phyloP scores from a whole-genome alignment of 495 filamentous ascomycete species.

The Penicillium salamii region DNA sequence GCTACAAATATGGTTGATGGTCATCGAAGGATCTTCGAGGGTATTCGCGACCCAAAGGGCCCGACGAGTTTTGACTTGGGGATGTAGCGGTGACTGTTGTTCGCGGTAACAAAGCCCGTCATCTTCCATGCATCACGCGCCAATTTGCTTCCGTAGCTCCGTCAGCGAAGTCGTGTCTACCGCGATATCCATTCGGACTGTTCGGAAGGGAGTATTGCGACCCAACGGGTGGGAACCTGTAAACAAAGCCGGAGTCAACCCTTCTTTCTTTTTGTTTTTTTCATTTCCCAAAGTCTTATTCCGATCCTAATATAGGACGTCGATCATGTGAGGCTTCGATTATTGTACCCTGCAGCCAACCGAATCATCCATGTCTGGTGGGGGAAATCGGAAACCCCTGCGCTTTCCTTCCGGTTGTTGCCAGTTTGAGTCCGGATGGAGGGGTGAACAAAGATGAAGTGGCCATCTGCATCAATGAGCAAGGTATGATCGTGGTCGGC shows the following conservation, averaged over 20 bases:
- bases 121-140: conserved; percentile 24
- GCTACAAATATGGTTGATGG: background rate
- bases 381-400: conserved; percentile 1
- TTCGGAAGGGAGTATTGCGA: conserved; percentile 29
- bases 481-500: conserved; percentile 5
- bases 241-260: background rate
- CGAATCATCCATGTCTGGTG: conserved; percentile 15
- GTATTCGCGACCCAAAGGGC: conserved; percentile 8
- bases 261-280: conserved; percentile 3
- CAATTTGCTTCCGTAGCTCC: conserved; percentile 6
- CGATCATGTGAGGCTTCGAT: conserved; percentile 13
- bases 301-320: background rate
- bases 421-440: background rate
- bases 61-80: conserved; percentile 4
- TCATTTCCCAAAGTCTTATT: background rate
- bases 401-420: conserved; percentile 1
- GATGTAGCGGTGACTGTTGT: conserved; percentile 32
- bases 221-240: conserved; percentile 1
- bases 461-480: conserved; percentile 6
- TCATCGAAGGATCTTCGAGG: background rate
- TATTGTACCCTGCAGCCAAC: conserved; percentile 14
- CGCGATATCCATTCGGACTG: conserved; percentile 38
- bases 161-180: conserved; percentile 32
- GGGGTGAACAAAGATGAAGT: background rate
- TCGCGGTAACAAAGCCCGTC: conserved; percentile 5